phyloP scores from a whole-genome alignment of 305 asterid genomes.

The Solanum hybrid region DNA sequence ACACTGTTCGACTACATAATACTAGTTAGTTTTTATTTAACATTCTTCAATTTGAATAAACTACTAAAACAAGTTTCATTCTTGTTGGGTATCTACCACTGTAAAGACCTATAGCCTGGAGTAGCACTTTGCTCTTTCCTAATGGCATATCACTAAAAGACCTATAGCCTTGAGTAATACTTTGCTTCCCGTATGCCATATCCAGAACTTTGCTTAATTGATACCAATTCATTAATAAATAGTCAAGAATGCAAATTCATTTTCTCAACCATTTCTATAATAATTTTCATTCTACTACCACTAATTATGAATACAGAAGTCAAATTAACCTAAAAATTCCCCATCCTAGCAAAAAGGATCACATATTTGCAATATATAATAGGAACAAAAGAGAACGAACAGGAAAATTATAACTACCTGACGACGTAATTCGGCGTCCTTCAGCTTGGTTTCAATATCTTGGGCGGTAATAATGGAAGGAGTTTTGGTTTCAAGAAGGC shows the following conservation, averaged over 20 bases:
- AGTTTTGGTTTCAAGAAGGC: slow-evolving; percentile 15
- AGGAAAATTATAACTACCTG: slow-evolving; percentile 9
- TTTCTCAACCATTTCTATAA: not conserved
- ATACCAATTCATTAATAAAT: not conserved
- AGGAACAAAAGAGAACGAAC: not conserved
- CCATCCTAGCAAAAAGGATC: not conserved
- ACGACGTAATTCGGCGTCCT: slow-evolving; percentile 21
- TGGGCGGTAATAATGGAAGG: slow-evolving; percentile 17
- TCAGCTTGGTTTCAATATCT: slow-evolving; percentile 27
- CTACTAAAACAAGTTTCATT: not conserved
- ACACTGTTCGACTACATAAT: not conserved
- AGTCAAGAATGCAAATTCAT: slow-evolving; percentile 1
- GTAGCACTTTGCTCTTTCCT: not conserved
- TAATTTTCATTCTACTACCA: not conserved
- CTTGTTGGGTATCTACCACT: not conserved
- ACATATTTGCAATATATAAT: not conserved
- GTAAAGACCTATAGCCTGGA: not conserved
- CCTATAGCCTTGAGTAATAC: not conserved
- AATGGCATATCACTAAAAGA: not conserved
- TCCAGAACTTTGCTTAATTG: not conserved
- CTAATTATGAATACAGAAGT: not conserved
- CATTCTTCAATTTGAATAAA: not conserved
- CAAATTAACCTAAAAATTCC: not conserved
- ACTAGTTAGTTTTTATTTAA: not conserved
- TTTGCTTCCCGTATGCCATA: not conserved